These are phyloP conservation scores for Sphagnum fallax DNA, from an alignment of 228 moss, liverwort and hornwort species.

Conservation along the genomic window DNA sequence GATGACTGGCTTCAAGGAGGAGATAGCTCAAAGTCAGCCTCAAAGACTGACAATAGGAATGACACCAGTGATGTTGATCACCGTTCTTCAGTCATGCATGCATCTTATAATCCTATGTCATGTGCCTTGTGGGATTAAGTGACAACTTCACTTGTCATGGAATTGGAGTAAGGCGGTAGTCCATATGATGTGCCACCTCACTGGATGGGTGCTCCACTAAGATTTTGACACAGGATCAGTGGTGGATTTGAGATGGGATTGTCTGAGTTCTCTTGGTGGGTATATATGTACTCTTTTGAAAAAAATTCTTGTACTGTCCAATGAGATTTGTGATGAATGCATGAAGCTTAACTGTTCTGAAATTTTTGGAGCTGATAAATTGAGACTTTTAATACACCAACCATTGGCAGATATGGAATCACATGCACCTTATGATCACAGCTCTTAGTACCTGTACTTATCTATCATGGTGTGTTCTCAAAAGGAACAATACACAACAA, in stretches of 20 bases:
- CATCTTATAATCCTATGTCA: constrained; percentile 83
- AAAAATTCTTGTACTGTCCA: constrained; percentile 21
- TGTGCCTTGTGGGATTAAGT: constrained; percentile 44
- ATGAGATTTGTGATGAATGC: constrained; percentile 4
- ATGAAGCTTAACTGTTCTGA: no score
- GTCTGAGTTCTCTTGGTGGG: constrained; percentile 32
- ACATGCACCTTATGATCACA: no score
- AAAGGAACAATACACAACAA: no score
- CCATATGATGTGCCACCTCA: constrained; percentile 98
- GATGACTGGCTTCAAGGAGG: constrained; percentile 86
- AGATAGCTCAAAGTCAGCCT: constrained; percentile 53
- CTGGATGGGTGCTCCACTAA: constrained; percentile 99
- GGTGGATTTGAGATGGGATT: constrained; percentile 97
- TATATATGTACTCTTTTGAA: constrained; percentile 43
- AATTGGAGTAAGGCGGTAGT: constrained; percentile 50
- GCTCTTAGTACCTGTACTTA: no score
- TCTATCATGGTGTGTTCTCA: no score
- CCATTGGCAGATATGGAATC: no score
- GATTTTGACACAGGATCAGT: constrained; percentile 31
- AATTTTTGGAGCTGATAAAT: no score
- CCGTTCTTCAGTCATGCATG: constrained; percentile 54
- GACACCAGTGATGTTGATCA: constrained; percentile 60
- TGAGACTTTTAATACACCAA: no score
- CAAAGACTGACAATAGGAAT: constrained; percentile 32
- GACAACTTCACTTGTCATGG: constrained; percentile 15